A percentile compares a stretch with the other conserved stretches of the same genome.
phyloP scores from a whole-genome alignment of 495 filamentous ascomycete genomes.

The Neurospora discreta region DNA sequence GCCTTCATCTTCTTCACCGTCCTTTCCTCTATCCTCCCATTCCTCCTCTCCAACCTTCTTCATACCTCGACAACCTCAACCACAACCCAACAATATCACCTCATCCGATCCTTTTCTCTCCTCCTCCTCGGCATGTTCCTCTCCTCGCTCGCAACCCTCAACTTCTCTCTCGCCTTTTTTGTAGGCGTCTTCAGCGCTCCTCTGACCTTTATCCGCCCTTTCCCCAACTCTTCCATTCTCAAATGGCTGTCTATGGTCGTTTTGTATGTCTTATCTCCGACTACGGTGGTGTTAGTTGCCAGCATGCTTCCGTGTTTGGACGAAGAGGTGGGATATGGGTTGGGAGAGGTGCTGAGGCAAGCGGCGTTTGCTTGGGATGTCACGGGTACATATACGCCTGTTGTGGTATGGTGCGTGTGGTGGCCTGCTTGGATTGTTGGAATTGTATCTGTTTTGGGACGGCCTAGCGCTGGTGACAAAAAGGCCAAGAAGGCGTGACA shows the following conservation, averaged over 20 bases:
- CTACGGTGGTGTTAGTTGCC: constrained; percentile 45
- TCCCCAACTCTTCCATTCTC: constrained; percentile 22
- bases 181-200: constrained; percentile 69
- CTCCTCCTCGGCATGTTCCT: constrained; percentile 85
- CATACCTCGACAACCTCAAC: constrained; percentile 32
- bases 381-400: constrained; percentile 78
- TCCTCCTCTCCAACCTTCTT: constrained; percentile 42
- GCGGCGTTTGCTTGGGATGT: constrained; percentile 88
- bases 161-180: constrained; percentile 85
- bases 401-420: constrained; percentile 96
- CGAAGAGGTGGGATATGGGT: not conserved
- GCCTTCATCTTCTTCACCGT: constrained; percentile 48
- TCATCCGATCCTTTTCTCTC: constrained; percentile 86
- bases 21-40: constrained; percentile 48
- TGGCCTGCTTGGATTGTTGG: constrained; percentile 89
- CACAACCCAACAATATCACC: constrained; percentile 56
- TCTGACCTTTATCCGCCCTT: constrained; percentile 56
- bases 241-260: constrained; percentile 19
- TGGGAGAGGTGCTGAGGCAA: constrained; percentile 52
- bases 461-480: constrained; percentile 2
- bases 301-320: constrained; percentile 40
- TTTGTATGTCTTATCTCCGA: constrained; percentile 53
- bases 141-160: constrained; percentile 85
- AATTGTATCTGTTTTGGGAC: constrained; percentile 29
- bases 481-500: constrained; percentile 25